Percentiles rank a stretch among this genome's conserved stretches.
Evolutionary conservation across 225 moss, liverwort and hornwort genomes (phyloP).

Genomic region (Sphagnum tenellum): DNA sequence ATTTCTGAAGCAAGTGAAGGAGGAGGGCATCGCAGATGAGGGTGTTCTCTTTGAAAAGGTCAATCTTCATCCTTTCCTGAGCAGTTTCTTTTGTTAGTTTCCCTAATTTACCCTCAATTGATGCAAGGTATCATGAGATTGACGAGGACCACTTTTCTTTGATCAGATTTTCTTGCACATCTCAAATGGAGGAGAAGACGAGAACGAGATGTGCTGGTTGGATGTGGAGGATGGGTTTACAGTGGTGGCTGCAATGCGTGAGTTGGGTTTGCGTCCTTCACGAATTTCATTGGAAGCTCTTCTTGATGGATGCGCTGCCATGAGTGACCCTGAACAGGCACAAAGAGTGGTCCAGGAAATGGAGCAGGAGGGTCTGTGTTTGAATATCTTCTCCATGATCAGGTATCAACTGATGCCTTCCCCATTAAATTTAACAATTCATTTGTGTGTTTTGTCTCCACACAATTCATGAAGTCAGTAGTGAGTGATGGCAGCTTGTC

Average conservation of each 20-base stretch:
- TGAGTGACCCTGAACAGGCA: constrained; percentile 46
- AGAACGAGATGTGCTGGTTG: constrained; percentile 38
- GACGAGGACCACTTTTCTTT: neutral
- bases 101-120: too few relatives aligned
- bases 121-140: too few relatives aligned
- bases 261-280: constrained; percentile 61
- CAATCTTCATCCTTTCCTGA: neutral
- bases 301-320: constrained; percentile 57
- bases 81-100: too few relatives aligned
- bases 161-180: constrained; percentile 63
- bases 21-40: constrained; percentile 52
- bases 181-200: constrained; percentile 43
- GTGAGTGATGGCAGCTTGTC: too few relatives aligned
- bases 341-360: constrained; percentile 56
- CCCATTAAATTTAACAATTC: too few relatives aligned
- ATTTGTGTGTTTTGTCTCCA: too few relatives aligned
- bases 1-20: constrained; percentile 51
- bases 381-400: constrained; percentile 72
- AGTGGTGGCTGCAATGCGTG: constrained; percentile 45
- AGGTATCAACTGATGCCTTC: constrained; percentile 14
- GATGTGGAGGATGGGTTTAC: constrained; percentile 52
- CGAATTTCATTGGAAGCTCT: constrained; percentile 64
- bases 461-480: too few relatives aligned
- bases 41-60: constrained; percentile 68
- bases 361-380: constrained; percentile 50